Base-by-base conservation (phyloP, 2,329 filamentous ascomycete genomes). In the Talaromyces sp. region DNA sequence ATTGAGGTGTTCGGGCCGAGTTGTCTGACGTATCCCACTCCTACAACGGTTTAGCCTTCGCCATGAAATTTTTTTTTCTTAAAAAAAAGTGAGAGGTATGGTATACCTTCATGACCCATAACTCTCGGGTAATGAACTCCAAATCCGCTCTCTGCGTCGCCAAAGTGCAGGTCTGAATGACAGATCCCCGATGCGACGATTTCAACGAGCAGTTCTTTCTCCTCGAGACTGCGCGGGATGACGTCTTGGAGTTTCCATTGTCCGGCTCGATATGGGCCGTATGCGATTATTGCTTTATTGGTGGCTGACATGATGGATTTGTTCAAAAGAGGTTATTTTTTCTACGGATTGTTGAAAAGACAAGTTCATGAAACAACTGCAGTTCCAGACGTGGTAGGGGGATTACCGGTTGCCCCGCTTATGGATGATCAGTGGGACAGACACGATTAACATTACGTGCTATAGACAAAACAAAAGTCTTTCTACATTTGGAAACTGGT, bases 121-220 rank as follows among this genome's bases (percentile, higher is more conserved):
- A 46, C 41, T 46, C 41, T 46, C 27, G 26, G 3, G 69, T 13
- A 32, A 3, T 61, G 5, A 59, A 27, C 8, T 13, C 46, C 26
- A 55, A 21, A 13, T 71, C 71, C 69, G 10, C 67, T 69, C 11
- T 69, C 70, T 10, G 69, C 73, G 9, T 76, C 73, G 2, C 78
- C 80, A 56, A 82, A 77, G 29, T 79, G 69, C 10, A 83, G 66
- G 63, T 85, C 83, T 0, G 82, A 82, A 61, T 85, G 83, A 63
- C 83, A 85, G 55, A 85, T 77, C 0, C 83, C 82, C 0, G 78
- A 78, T 0, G 82, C 81, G 0, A 83, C 73, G 61, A 85, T 80
- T 49, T 82, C 79, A 3, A 85, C 77, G 1, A 84, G 70, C 1
- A 84, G 69, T 68, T 85, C 82, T 31, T 81, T 77, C 1, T 78